Evolutionary conservation across 805 yeast species (phyloP).

Genomic region (Metschnikowia hibisci): DNA sequence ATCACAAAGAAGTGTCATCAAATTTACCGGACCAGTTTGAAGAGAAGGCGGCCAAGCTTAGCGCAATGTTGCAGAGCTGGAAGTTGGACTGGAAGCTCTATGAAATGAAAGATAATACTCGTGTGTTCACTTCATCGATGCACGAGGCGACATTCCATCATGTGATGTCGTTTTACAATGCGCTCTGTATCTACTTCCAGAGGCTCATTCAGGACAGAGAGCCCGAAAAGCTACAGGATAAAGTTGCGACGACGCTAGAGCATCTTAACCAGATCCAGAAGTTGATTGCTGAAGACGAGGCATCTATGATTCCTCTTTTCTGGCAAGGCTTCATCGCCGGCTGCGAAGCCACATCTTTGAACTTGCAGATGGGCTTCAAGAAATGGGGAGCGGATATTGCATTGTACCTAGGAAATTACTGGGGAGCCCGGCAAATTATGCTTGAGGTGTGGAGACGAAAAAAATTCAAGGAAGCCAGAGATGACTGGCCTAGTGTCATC

Average conservation of each 20-base stretch:
- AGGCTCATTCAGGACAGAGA: conserved; percentile 55
- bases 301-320: conserved; percentile 68
- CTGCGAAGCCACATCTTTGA: conserved; percentile 61
- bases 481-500: conserved; percentile 75
- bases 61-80: conserved; percentile 59
- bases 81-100: conserved; percentile 67
- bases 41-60: conserved; percentile 26
- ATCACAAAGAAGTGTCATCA: conserved; percentile 36
- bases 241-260: conserved; percentile 56
- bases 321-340: conserved; percentile 93
- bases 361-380: conserved; percentile 61
- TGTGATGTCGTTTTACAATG: conserved; percentile 72
- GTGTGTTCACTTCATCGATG: conserved; percentile 45
- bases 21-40: conserved; percentile 32
- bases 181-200: conserved; percentile 65
- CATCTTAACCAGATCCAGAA: conserved; percentile 62
- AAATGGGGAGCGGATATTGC: conserved; percentile 69
- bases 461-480: conserved; percentile 51
- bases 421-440: conserved; percentile 84
- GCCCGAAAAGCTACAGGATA: conserved; percentile 56
- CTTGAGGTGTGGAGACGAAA: conserved; percentile 81
- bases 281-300: conserved; percentile 51
- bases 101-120: conserved; percentile 12
- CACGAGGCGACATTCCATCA: conserved; percentile 78
- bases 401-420: conserved; percentile 62